These are phyloP conservation scores for Sugiyamaella pinicola DNA, from an alignment of 1,139 yeast genomes.

Conservation along the genomic window DNA sequence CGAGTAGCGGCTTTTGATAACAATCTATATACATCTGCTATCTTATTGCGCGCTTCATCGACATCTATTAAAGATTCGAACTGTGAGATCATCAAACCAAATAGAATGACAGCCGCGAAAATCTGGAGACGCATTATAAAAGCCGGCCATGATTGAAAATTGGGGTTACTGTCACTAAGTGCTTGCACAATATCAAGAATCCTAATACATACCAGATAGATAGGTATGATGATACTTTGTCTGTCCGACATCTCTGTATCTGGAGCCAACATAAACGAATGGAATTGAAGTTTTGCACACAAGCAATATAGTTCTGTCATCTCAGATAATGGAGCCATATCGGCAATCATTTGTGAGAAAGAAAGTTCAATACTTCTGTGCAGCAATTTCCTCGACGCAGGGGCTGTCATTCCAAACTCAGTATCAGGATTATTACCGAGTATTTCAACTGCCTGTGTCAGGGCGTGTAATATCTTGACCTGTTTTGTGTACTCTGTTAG, in stretches of 20 bases:
- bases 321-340: constrained; percentile 24
- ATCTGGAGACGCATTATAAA: constrained; percentile 16
- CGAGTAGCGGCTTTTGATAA: constrained; percentile 6
- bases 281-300: constrained; percentile 28
- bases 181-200: constrained; percentile 20
- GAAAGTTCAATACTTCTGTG: constrained; percentile 25
- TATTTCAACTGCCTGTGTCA: constrained; percentile 22
- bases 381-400: constrained; percentile 25
- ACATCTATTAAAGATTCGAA: constrained; percentile 20
- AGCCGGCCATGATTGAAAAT: constrained; percentile 20
- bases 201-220: constrained; percentile 27
- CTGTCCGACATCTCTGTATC: constrained; percentile 28
- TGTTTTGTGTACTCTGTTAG: constrained; percentile 25
- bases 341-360: constrained; percentile 26
- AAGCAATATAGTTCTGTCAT: constrained; percentile 30
- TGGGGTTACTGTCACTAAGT: constrained; percentile 6
- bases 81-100: constrained; percentile 25
- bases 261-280: constrained; percentile 30
- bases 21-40: constrained; percentile 24
- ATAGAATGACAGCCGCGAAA: constrained; percentile 22
- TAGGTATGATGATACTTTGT: constrained; percentile 26
- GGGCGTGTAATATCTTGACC: constrained; percentile 21
- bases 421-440: constrained; percentile 30
- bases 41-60: constrained; percentile 21
- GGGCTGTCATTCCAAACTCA: constrained; percentile 29